These are phyloP conservation scores for Odontarrhena argentea DNA, from an alignment of 345 rosid genomes.

Conservation along the genomic window DNA sequence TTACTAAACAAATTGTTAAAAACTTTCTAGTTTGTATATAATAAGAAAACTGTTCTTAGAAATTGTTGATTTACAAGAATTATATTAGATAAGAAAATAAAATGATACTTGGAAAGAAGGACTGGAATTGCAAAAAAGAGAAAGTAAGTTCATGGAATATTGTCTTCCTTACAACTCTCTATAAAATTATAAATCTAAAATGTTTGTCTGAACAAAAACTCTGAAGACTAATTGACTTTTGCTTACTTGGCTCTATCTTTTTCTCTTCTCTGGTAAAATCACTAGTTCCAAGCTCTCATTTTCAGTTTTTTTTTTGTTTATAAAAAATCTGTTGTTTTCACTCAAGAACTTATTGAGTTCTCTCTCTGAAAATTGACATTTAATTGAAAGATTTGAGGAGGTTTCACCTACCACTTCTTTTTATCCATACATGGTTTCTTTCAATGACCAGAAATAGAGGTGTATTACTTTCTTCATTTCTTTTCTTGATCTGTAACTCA, in stretches of 20 bases:
- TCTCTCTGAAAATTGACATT: background rate
- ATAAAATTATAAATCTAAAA: background rate
- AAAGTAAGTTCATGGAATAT: constrained; percentile 14
- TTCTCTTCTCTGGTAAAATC: constrained; percentile 25
- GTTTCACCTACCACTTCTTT: constrained; percentile 24
- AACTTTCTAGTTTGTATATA: no score
- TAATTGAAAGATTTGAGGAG: constrained; percentile 5
- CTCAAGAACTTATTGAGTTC: background rate
- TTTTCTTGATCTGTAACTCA: constrained; percentile 25
- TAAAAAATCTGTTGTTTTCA: constrained; percentile 14
- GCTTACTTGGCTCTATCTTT: constrained; percentile 27
- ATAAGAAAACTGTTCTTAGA: background rate
- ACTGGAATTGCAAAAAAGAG: background rate
- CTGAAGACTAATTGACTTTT: constrained; percentile 7
- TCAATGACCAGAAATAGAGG: background rate
- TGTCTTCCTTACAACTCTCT: background rate
- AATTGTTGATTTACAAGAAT: background rate
- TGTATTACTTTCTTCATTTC: background rate
- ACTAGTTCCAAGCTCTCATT: constrained; percentile 22
- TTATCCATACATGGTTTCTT: constrained; percentile 8
- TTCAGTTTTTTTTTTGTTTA: background rate
- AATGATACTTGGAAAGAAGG: background rate
- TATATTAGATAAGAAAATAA: background rate
- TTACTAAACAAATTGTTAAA: no score
- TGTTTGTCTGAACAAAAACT: constrained; percentile 5